These are phyloP conservation scores for Fusarium tanahbumbuense DNA, from an alignment of 2,329 filamentous ascomycete genomes.

Conservation along the genomic window DNA sequence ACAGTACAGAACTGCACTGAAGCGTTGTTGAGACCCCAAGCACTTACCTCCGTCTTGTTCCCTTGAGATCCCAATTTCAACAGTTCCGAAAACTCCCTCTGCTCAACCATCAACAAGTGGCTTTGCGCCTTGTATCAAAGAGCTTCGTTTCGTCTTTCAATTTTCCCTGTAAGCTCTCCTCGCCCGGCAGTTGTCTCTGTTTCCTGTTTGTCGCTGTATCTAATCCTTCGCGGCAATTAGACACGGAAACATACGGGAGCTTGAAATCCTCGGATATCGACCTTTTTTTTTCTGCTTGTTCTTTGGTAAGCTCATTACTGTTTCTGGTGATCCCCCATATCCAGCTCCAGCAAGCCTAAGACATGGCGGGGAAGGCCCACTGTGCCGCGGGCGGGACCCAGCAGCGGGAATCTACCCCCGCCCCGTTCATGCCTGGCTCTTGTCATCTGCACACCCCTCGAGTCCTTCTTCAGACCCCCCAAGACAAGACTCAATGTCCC, in stretches of 20 bases:
- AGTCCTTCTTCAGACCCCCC: conserved; percentile 20
- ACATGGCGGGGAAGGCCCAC: conserved; percentile 37
- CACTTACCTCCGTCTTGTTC: conserved; percentile 18
- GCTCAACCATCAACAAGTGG: conserved; percentile 29
- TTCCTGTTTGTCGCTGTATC: conserved; percentile 6
- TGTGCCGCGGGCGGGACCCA: conserved; percentile 29
- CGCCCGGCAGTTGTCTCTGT: conserved; percentile 3
- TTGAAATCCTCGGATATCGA: conserved; percentile 24
- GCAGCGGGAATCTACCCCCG: conserved; percentile 42
- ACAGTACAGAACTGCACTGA: conserved; percentile 1
- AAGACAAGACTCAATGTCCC: conserved; percentile 25
- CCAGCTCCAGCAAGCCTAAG: conserved; percentile 18
- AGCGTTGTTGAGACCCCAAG: conserved; percentile 22
- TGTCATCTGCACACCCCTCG: conserved; percentile 17
- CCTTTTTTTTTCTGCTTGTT: conserved; percentile 32
- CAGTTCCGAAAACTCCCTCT: conserved; percentile 23
- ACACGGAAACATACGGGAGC: conserved; percentile 17
- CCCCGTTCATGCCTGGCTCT: conserved; percentile 35
- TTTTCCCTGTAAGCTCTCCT: conserved; percentile 23
- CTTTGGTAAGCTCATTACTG: conserved; percentile 37
- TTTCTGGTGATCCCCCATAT: conserved; percentile 16
- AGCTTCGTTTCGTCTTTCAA: conserved; percentile 26
- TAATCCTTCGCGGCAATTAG: conserved; percentile 26
- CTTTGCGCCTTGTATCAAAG: conserved; percentile 21
- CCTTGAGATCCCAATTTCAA: conserved; percentile 5